phyloP scores from a whole-genome alignment of 2,329 filamentous ascomycete species.

The Lomentospora prolificans region DNA sequence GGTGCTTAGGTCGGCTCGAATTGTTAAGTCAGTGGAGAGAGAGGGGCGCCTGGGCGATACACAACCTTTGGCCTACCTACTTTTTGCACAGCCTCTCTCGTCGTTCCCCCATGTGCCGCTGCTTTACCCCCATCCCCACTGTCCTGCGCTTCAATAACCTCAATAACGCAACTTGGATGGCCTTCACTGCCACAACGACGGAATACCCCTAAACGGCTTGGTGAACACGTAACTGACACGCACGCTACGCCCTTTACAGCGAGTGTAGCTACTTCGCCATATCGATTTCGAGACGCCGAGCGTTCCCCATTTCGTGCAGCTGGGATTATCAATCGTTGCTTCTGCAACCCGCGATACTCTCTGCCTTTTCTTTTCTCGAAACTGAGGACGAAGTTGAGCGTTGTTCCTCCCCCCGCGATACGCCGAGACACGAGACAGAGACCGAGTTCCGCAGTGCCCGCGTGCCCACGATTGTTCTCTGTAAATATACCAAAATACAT shows the following conservation, averaged over 20 bases:
- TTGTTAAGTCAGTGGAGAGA: background rate
- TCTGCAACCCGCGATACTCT: background rate
- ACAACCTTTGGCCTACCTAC: background rate
- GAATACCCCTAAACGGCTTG: background rate
- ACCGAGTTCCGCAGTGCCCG: background rate
- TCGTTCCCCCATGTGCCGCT: too few species aligned
- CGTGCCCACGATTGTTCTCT: background rate
- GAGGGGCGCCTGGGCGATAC: background rate
- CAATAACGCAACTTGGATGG: background rate
- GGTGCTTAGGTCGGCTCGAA: background rate
- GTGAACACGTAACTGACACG: constrained; percentile 8
- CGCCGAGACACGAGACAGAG: background rate
- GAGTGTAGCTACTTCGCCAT: background rate
- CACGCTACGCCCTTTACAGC: background rate
- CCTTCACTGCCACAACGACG: constrained; percentile 4
- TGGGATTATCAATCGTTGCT: background rate
- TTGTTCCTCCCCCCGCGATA: constrained; percentile 1
- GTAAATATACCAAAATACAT: background rate
- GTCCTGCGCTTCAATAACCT: background rate
- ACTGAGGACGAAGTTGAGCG: background rate
- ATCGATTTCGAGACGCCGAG: background rate
- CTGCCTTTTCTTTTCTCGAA: background rate
- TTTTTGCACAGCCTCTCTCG: constrained; percentile 1
- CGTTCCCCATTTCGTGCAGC: background rate
- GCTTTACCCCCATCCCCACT: background rate